A percentile compares a stretch with the other conserved stretches of the same genome.
phyloP scores from a whole-genome alignment of 805 yeast genomes.

The Lipomyces starkeyi region DNA sequence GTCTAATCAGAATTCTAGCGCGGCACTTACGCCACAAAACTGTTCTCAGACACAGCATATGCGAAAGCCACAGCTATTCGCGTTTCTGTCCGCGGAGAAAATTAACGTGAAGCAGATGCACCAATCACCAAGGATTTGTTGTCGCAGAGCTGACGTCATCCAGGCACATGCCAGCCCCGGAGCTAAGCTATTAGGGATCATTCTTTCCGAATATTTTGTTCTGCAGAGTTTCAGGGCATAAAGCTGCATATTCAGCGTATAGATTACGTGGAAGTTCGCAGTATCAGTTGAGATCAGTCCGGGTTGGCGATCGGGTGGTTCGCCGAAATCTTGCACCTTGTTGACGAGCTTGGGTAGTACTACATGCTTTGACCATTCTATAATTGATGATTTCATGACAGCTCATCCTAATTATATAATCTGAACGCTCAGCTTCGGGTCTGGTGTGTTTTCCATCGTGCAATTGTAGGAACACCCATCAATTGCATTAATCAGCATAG shows the following conservation, averaged over 20 bases:
- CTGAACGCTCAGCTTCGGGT: not conserved
- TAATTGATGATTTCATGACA: not conserved
- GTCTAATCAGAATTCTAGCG: no score
- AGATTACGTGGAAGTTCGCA: not conserved
- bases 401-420: not conserved
- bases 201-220: not conserved
- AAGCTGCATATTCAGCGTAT: not conserved
- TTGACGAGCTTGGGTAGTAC: not conserved
- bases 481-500: not conserved
- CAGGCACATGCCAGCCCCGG: constrained; percentile 6
- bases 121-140: not conserved
- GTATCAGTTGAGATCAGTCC: not conserved
- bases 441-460: not conserved
- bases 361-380: not conserved
- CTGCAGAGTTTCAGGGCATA: not conserved
- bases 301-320: not conserved
- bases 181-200: not conserved
- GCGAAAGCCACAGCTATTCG: no score
- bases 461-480: not conserved
- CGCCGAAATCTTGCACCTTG: not conserved
- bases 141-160: constrained; percentile 1
- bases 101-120: not conserved
- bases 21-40: no score
- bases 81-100: not conserved
- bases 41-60: no score